Base-by-base conservation (phyloP, 345 rosid species). In the Isatis tinctoria region DNA sequence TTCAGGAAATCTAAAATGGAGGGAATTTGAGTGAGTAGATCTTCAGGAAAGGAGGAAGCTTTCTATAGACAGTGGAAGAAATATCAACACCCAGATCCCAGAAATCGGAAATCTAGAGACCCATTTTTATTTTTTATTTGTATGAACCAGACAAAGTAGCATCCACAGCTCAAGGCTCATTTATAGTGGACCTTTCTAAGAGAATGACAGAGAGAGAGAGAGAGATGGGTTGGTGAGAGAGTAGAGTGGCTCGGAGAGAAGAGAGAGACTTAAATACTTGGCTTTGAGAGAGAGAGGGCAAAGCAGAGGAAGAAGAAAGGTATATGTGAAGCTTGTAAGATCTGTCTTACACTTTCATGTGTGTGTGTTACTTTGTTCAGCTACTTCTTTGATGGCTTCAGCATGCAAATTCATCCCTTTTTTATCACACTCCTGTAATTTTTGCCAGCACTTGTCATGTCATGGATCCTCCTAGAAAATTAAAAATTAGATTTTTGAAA, bases 81-180 rank as follows among this genome's bases (percentile, higher is more conserved):
- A 69, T 12, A 44, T 66, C 60, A 74, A 52, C 45, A 79, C 83
- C 67, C 82, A 81, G 89, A 85, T 87, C 92, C 67, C 75, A 80
- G 74, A 78, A 67, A 70, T 48, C 53, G 40, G 74, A 79, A 75
- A 78, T 68, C 74, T 75, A 79, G 44, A 59, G 71, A 69, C 74
- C 80, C 81, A 63, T 70, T 72, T 39, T 45, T 56, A 2, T 47
- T 26, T 47, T 26, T 26, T 48, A 33, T 39, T 53, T 40, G 35
- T 40, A 32, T 4, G 80, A 24, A 64, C 62, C 37, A 60, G 79
- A 67, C 75, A 76, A 67, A 63, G 40, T 76, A 79, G 79, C 78
- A 75, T 78, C 70, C 81, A 72, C 69, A 77, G 76, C 72, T 77
- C 62, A 54, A 80, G 58, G 74, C 67, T 73, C 79, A 68, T 73